Base-by-base conservation (phyloP, 192 early-diverging fungal genomes). In the Backusella luteola region DNA sequence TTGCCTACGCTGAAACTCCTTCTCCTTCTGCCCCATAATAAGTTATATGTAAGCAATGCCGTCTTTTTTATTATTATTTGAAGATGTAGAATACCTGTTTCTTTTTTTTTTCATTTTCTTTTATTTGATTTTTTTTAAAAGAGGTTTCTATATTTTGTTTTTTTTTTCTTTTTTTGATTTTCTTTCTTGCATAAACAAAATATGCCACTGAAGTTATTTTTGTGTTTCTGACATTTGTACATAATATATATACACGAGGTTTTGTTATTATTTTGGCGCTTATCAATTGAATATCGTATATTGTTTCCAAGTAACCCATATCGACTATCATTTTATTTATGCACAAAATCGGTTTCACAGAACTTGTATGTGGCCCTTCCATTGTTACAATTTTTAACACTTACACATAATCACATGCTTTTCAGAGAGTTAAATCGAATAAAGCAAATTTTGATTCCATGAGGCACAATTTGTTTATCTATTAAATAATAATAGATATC, bases 1-100 rank as follows among this genome's bases (percentile, higher is more conserved):
- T 88, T 21, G 87, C 87, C 1, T 88, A 88, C 56, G 81, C 81
- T 32, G 85, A 88, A 53, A 80, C 85, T 0, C 84, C 84, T 32
- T 21, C 56, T 63, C 29, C 56, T 29, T 63, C 56, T 26, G 56
- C 11, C 5, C 26, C 56, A 14, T 8, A 63, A 63, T 63, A 63
- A 29, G 23, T 63, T 63, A 63, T 63, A 63, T 29, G 12, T 63
- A 63, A 49, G 46, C 17, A 49, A 6, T 49, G n/a, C 46, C 19
- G 19, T 49, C 15, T 63, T 63, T 53, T 21, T 29, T 63, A 29
- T 8, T 29, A 63, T 63, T 29, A 2, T 12, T 63, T 63, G 8
- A 59, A 59, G 53, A 59, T 59, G 53, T 59, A 59, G 53, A 59
- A 59, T 23, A 59, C 11, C 21, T 59, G 8, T 59, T 59, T 59